Conservation (phyloP, 228 moss, liverwort and hornwort genomes). For the Sphagnum magellanicum region DNA sequence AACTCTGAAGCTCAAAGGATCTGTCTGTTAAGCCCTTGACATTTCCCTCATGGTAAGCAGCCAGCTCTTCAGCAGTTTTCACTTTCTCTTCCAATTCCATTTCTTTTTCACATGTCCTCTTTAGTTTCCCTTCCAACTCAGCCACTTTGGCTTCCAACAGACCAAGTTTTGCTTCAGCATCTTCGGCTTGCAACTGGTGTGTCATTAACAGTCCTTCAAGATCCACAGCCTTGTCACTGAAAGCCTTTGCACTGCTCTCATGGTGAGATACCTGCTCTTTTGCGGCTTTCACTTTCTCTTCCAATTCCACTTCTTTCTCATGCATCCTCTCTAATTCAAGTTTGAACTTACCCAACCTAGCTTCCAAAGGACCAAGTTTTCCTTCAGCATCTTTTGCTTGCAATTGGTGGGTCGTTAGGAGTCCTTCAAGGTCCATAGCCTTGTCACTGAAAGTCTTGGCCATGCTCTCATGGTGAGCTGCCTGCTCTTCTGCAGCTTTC, state of each 20-base stretch:
- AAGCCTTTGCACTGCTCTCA: no score
- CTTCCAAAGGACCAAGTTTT: conserved; percentile 10
- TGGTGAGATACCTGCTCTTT: no score
- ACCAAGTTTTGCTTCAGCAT: not conserved
- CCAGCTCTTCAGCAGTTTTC: conserved; percentile 30
- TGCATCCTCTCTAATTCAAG: conserved; percentile 25
- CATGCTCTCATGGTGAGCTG: conserved; percentile 24
- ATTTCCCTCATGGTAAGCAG: conserved; percentile 24
- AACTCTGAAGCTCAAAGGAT: conserved; percentile 23
- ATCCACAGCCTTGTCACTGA: no score
- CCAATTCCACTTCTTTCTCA: conserved; percentile 20
- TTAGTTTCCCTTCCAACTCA: not conserved
- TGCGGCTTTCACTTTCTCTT: conserved; percentile 24
- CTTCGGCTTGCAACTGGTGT: not conserved
- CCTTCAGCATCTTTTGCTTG: conserved; percentile 14
- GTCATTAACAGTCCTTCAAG: no score
- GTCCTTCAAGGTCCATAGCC: conserved; percentile 24
- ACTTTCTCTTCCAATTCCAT: conserved; percentile 14
- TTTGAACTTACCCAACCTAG: conserved; percentile 19
- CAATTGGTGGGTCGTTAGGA: conserved; percentile 17
- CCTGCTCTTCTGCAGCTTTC: conserved; percentile 31
- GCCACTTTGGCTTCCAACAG: not conserved
- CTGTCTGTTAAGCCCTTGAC: conserved; percentile 16
- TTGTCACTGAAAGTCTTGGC: conserved; percentile 18
- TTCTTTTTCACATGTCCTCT: not conserved